Base-by-base conservation (phyloP, 805 yeast genomes). In the Ogataea nonfermentans region DNA sequence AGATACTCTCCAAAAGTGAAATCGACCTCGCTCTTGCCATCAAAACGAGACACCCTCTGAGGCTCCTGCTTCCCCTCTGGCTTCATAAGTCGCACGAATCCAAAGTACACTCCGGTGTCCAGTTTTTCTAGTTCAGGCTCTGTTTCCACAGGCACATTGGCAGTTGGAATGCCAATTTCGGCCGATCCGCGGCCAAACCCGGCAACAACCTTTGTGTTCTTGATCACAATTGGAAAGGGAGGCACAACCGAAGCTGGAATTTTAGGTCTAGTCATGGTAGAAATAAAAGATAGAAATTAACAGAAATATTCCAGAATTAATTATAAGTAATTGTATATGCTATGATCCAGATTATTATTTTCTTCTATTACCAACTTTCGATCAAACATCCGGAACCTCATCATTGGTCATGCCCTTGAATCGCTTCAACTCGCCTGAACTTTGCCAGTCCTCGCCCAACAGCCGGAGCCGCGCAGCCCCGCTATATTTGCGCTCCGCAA, bases 121-220 rank as follows among this genome's bases (percentile, higher is more conserved):
- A 74, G 67, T 32, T 52, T 41, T 34, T 65, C 62, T 27, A 76
- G 53, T 4, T 36, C 51, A 10, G 76, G 71, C 25, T 70, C 65
- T 3, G 66, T 68, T 9, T 49, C 52, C 3, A 85, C 74, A 1
- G 87, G 84, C 4, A 91, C 76, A 55, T 91, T 91, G 6, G 97
- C 98, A 0, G 99, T 93, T 2, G 99, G 99, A 30, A 89, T 84
- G 0, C 98, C 98, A 29, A 93, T 70, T 51, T 88, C 96, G 0
- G 93, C 62, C 0, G 97, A 87, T 0, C 99, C 99, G 39, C 99
- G 74, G 5, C 99, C 99, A 63, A 87, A 93, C 0, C 99, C 99
- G 22, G 90, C 71, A 13, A 81, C 70, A 19, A 85, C 72, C 20
- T 67, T 66, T 10, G 81, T 65, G 32, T 62, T 59, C 11, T 58